Evolutionary conservation across 108 stramenopile genomes (phyloP), one percentile per base, ranked within the genome.

Genomic region (Skeletonema potamos): DNA sequence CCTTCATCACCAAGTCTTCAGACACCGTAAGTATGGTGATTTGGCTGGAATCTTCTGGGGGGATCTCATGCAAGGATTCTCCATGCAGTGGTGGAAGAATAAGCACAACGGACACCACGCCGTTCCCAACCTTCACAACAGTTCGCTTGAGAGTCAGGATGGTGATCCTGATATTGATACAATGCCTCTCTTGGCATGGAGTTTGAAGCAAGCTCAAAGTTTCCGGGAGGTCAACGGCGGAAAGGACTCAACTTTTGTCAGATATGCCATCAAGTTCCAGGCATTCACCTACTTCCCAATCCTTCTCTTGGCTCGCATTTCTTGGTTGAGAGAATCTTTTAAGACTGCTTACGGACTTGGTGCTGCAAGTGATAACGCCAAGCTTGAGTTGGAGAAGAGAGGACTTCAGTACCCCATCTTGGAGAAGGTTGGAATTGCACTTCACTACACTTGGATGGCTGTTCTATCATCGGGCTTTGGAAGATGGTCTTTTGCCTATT

Each of bases 41-140:
- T 77, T 95, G 54, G 85, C 80, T 7, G 98, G 98, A 13, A 70
- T 97, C 32, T 92, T 96, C 80, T 94, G 96, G 87, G 99, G 99
- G 39, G 92, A 98, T 84, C 65, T 98, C 15, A 89, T 93, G 92
- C 97, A 98, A 76, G 96, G 96, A 37, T 97, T 85, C 86, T 92
- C 91, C 27, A 85, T 90, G 68, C 90, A 90, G 62, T 97, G 97
- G 97, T 97, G 97, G 97, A 97, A 95, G 84, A 94, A 96, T 82
- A 97, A 97, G 92, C 99, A 99, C 88, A 99, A 98, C 82, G 96
- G 95, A 4, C 99, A 99, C 83, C 98, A 99, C 78, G 96, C 97
- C 39, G 97, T 99, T 5, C 97, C 99, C 71, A 99, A 99, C 84
- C 84, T 97, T 24, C 97, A 98, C 92, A 92, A 83, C 74, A 86